Evolutionary conservation across 2,329 filamentous ascomycete species (phyloP), one percentile per base, ranked within the genome.

Genomic region (Teratosphaeria epicoccoides): DNA sequence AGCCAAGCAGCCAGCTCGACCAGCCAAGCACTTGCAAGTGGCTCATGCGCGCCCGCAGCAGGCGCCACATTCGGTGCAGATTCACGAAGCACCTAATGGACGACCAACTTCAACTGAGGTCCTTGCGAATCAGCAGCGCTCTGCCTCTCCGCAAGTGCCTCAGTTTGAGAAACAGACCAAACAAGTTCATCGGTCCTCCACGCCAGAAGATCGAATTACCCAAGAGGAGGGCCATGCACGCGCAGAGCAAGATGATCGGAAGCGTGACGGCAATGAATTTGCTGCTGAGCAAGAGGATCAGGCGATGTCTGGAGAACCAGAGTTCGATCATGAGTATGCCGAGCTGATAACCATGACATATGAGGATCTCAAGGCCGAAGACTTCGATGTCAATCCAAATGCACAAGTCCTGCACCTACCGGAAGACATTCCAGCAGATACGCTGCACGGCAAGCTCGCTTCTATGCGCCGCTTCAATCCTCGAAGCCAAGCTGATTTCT

Each of bases 401-500:
- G 55, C 49, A 9, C 17, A 26, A 3, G 10, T 7, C 9, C 47
- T 45, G 17, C 14, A 23, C 5, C 9, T 44, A n/a, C 33, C 24
- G n/a, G 49, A 25, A 2, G 46, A 46, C 11, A 2, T 6, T 2
- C 47, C 48, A 17, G 40, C 56, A 9, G 47, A 50, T 11, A 48
- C 59, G 7, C 52, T 69, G 4, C 29, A 51, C 2, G 52, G 61
- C 3, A 62, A 59, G 47, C 53, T 69, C 7, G 9, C 45, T 2
- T 43, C 49, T 6, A 52, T 57, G 9, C 52, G 51, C 14, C 23
- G 20, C 1, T 14, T 54, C 9, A 45, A 57, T 10, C 24, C 28
- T 9, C 48, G 66, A 24, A 67, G 73, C 3, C 76, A 80, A 54
- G 63, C 64, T 3, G 57, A 65, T 0, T 80, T 82, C 63, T 75